Percentiles rank a stretch among this genome's conserved stretches.
Evolutionary conservation across 2,329 filamentous ascomycete species (phyloP).

Genomic region (Nannizziopsis arthrosporioides): DNA sequence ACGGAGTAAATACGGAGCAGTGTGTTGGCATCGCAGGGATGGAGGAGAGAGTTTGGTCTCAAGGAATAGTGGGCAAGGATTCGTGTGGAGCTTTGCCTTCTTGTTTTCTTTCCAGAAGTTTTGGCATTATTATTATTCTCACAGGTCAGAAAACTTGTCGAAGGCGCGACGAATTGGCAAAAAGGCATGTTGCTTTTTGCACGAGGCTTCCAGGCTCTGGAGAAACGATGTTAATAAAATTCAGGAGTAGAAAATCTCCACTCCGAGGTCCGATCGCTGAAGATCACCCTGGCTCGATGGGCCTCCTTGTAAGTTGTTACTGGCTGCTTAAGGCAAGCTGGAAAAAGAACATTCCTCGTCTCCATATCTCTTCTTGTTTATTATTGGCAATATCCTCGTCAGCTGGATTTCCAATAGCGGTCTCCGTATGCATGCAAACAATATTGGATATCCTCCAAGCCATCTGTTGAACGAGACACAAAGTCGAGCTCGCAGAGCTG

Average conservation of each 20-base stretch:
- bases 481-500: too few relatives aligned
- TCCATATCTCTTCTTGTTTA: neutral
- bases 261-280: neutral
- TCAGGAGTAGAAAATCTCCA: too few relatives aligned
- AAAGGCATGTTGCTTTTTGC: too few relatives aligned
- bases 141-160: neutral
- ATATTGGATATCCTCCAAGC: too few relatives aligned
- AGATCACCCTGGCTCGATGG: neutral
- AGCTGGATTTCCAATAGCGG: constrained; percentile 1
- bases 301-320: neutral
- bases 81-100: neutral
- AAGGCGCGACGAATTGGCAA: too few relatives aligned
- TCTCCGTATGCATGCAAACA: neutral
- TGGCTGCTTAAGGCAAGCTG: neutral
- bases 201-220: too few relatives aligned
- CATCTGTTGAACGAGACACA: too few relatives aligned
- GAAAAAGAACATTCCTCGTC: neutral
- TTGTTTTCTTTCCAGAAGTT: constrained; percentile 7
- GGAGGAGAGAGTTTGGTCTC: neutral
- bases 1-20: too few relatives aligned
- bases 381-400: neutral
- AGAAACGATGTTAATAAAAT: too few relatives aligned
- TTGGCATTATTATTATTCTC: neutral
- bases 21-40: constrained; percentile 2
- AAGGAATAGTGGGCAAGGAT: neutral